These are phyloP conservation scores for Fusarium metavorans DNA, from an alignment of 2,329 filamentous ascomycete species.

Conservation along the genomic window DNA sequence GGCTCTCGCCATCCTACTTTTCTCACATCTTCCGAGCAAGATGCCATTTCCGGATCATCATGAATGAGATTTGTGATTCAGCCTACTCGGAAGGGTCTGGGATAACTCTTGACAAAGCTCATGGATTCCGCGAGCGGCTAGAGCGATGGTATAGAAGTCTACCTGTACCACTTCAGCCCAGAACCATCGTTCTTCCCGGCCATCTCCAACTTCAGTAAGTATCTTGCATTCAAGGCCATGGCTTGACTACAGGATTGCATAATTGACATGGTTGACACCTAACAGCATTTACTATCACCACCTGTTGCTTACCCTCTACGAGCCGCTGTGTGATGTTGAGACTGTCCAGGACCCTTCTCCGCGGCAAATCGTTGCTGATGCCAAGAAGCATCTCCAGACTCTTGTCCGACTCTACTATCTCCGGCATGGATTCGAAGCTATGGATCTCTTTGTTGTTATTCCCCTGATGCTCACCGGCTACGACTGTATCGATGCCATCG, in stretches of 20 bases:
- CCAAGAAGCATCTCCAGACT: conserved; percentile 39
- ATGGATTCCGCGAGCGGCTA: conserved; percentile 35
- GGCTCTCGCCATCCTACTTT: conserved; percentile 40
- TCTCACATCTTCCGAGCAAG: conserved; percentile 35
- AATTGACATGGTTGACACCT: background rate
- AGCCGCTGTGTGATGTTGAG: conserved; percentile 33
- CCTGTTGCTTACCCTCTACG: conserved; percentile 43
- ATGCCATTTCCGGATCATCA: background rate
- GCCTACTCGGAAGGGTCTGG: conserved; percentile 26
- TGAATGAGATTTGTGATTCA: conserved; percentile 28
- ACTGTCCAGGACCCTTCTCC: background rate
- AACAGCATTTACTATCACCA: conserved; percentile 42
- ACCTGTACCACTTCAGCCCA: conserved; percentile 43
- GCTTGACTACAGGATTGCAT: background rate
- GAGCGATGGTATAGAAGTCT: conserved; percentile 46
- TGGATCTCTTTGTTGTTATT: conserved; percentile 48
- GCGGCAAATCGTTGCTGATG: conserved; percentile 36
- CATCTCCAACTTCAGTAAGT: conserved; percentile 54
- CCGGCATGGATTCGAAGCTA: conserved; percentile 48
- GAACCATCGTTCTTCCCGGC: conserved; percentile 47
- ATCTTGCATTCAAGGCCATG: background rate
- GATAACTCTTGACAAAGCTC: conserved; percentile 33
- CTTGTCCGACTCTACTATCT: conserved; percentile 48
- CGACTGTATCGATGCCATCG: conserved; percentile 45
- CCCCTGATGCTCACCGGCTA: conserved; percentile 48